Evolutionary conservation across 345 rosid species (phyloP).

Genomic region (Mercurialis annua): DNA sequence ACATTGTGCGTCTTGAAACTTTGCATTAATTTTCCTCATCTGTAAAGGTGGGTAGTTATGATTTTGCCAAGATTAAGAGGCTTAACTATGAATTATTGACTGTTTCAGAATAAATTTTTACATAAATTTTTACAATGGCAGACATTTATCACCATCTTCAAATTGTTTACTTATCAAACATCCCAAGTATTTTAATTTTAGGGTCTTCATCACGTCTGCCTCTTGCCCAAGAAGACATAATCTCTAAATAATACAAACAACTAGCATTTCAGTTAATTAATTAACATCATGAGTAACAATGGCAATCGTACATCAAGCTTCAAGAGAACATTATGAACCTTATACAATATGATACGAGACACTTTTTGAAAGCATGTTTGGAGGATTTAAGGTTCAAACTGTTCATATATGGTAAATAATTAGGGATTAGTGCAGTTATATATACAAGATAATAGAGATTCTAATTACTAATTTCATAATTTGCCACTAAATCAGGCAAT

Average conservation of each 20-base stretch:
- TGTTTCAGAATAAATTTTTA: conserved; percentile 13
- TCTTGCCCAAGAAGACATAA: no score
- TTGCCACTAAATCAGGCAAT: no score
- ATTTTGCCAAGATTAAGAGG: conserved; percentile 45
- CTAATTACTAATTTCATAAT: no score
- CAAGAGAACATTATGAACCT: no score
- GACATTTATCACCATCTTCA: conserved; percentile 40
- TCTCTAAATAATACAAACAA: not conserved
- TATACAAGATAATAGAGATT: no score
- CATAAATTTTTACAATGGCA: conserved; percentile 9
- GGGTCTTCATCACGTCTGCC: conserved; percentile 27
- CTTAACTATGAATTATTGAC: conserved; percentile 26
- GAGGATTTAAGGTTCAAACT: no score
- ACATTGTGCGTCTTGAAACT: not conserved
- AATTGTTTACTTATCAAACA: conserved; percentile 37
- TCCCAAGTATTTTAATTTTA: conserved; percentile 26
- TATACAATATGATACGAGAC: no score
- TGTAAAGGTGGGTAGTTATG: conserved; percentile 37
- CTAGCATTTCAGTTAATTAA: not conserved
- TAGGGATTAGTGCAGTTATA: no score
- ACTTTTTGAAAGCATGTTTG: no score
- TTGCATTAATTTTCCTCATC: not conserved
- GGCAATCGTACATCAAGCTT: no score
- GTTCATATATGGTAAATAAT: no score
- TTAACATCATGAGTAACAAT: no score